These are phyloP conservation scores for Coccomyxa sp. DNA, from an alignment of 139 green algal genomes.

Conservation along the genomic window DNA sequence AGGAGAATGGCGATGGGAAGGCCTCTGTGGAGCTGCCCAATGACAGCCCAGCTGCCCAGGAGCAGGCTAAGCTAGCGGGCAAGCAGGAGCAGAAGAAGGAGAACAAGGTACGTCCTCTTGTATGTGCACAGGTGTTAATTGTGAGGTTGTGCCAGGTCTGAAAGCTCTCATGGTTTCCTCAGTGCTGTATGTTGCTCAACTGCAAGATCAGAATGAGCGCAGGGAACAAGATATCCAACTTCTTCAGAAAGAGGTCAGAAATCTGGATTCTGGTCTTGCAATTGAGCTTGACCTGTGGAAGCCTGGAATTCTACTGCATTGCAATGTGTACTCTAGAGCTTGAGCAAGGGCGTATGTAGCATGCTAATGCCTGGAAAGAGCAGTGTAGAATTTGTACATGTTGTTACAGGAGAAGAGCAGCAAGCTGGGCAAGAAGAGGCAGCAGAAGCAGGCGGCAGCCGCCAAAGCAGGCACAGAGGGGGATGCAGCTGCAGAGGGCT, in stretches of 20 bases:
- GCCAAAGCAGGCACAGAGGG: neutral
- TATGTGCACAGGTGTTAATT: neutral
- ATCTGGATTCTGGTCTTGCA: neutral
- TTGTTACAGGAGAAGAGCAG: neutral
- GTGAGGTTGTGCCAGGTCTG: neutral
- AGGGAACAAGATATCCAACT: neutral
- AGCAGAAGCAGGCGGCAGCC: neutral
- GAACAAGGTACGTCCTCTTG: constrained; percentile 4
- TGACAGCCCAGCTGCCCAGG: neutral
- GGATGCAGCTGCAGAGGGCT: neutral
- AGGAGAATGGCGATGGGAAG: neutral
- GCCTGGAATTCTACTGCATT: neutral
- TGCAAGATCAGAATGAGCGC: neutral
- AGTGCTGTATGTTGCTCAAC: neutral
- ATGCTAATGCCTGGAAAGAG: neutral
- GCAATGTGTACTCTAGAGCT: neutral
- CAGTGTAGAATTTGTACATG: neutral
- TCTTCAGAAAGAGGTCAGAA: too few species aligned
- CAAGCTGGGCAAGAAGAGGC: neutral
- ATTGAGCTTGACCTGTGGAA: neutral
- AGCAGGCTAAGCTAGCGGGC: neutral
- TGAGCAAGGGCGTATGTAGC: neutral
- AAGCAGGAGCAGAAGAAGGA: constrained; percentile 18
- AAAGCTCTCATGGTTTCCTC: neutral
- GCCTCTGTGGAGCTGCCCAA: neutral